These are phyloP conservation scores for Przewalskia tangutica DNA, from an alignment of 257 asterid genomes.

Conservation along the genomic window DNA sequence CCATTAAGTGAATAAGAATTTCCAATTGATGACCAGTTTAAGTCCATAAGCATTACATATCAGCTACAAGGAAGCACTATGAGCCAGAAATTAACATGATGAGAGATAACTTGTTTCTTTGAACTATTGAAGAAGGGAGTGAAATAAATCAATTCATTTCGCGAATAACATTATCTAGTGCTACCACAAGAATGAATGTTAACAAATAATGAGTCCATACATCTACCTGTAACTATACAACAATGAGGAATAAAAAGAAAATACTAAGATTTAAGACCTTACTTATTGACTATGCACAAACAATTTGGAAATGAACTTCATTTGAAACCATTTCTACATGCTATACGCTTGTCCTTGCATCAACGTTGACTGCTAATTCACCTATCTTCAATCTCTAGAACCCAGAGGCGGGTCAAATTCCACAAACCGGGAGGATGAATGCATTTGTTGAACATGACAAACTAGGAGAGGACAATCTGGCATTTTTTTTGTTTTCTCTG, in stretches of 20 bases:
- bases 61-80: too few relatives aligned
- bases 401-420: not conserved
- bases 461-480: not conserved
- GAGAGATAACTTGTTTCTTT: not conserved
- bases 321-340: not conserved
- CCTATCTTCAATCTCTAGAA: not conserved
- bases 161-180: not conserved
- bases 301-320: slow-evolving; percentile 4
- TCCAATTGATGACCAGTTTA: not conserved
- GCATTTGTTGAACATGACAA: not conserved
- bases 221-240: slow-evolving; percentile 1
- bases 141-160: too few relatives aligned
- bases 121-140: too few relatives aligned
- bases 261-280: not conserved
- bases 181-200: slow-evolving; percentile 1
- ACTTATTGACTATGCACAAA: slow-evolving; percentile 1
- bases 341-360: slow-evolving; percentile 1
- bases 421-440: not conserved
- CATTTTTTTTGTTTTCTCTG: not conserved
- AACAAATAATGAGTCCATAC: not conserved
- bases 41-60: too few relatives aligned
- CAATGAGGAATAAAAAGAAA: not conserved
- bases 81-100: too few relatives aligned
- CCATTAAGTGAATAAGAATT: not conserved
- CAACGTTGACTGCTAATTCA: not conserved